A percentile compares a stretch with the other conserved stretches of the same genome.
These are phyloP conservation scores for Ceratobasidium sp. DNA, from an alignment of 1,284 basidiomycete species.

Conservation along the genomic window DNA sequence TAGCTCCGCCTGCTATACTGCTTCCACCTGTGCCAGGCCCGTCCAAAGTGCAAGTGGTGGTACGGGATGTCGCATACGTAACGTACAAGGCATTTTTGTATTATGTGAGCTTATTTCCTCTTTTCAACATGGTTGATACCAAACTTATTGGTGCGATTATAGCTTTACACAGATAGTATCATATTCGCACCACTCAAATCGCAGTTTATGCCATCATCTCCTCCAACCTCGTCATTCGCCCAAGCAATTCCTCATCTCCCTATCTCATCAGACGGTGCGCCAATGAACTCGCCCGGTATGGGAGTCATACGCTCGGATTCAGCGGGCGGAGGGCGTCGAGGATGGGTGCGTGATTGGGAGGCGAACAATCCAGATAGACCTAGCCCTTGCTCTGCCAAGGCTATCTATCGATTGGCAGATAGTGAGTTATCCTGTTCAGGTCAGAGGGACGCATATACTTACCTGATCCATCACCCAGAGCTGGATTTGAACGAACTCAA, in stretches of 20 bases:
- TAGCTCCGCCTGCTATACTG: not conserved
- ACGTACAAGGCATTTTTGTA: slow-evolving; percentile 88
- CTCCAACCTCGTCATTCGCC: slow-evolving; percentile 63
- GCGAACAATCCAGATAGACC: slow-evolving; percentile 71
- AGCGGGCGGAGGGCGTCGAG: slow-evolving; percentile 60
- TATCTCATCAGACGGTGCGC: slow-evolving; percentile 50
- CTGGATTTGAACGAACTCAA: slow-evolving; percentile 77
- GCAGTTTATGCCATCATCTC: slow-evolving; percentile 57
- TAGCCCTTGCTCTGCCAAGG: slow-evolving; percentile 87
- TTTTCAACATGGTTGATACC: slow-evolving; percentile 8
- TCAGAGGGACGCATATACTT: slow-evolving; percentile 7
- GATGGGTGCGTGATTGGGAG: slow-evolving; percentile 76
- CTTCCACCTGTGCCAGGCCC: slow-evolving; percentile 45
- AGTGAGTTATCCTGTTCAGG: slow-evolving; percentile 62
- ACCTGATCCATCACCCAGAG: slow-evolving; percentile 59
- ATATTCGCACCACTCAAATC: slow-evolving; percentile 86
- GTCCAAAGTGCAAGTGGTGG: slow-evolving; percentile 71
- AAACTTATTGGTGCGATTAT: not conserved
- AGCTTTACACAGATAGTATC: slow-evolving; percentile 67
- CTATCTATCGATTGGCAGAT: slow-evolving; percentile 88
- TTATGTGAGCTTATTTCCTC: slow-evolving; percentile 68
- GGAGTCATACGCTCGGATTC: slow-evolving; percentile 11
- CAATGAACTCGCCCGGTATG: slow-evolving; percentile 35
- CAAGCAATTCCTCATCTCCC: slow-evolving; percentile 49
- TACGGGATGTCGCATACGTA: slow-evolving; percentile 82